phyloP scores from a whole-genome alignment of 768 basidiomycete species.

The Macrolepiota albuminosa region DNA sequence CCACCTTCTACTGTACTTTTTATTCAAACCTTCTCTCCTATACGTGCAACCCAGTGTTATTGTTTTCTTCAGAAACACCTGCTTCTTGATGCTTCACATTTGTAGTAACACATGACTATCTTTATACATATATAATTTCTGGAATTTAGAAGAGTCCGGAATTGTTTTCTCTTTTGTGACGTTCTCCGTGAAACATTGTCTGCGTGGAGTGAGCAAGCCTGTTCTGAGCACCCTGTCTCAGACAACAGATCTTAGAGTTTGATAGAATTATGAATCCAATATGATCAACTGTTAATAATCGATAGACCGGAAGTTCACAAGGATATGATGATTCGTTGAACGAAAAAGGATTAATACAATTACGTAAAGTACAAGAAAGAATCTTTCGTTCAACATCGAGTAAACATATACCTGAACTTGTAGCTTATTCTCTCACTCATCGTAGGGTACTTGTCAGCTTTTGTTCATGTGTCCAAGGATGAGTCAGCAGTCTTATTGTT shows the following conservation, averaged over 20 bases:
- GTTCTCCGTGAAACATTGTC: conserved; percentile 13
- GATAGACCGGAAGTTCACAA: conserved; percentile 6
- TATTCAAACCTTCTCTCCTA: conserved; percentile 4
- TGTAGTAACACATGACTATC: conserved; percentile 8
- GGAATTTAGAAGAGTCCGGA: not conserved
- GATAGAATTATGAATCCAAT: conserved; percentile 8
- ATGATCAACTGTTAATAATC: not conserved
- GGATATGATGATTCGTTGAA: conserved; percentile 9
- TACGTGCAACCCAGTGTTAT: conserved; percentile 4
- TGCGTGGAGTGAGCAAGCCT: not conserved
- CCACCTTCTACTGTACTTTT: conserved; percentile 10
- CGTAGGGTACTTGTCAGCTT: not conserved
- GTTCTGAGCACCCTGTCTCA: conserved; percentile 10
- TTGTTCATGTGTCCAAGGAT: conserved; percentile 3
- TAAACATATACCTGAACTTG: conserved; percentile 7
- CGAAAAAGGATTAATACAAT: conserved; percentile 16
- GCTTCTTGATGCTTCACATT: not conserved
- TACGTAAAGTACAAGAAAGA: conserved; percentile 10
- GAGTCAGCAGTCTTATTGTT: conserved; percentile 3
- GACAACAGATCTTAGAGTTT: conserved; percentile 9
- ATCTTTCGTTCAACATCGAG: not conserved
- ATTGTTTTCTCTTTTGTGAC: not conserved
- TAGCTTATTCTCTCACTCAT: conserved; percentile 3
- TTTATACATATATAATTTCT: conserved; percentile 4
- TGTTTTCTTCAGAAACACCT: not conserved